Evolutionary conservation across 441 rosid species (phyloP).

Genomic region (Erodium trifolium): DNA sequence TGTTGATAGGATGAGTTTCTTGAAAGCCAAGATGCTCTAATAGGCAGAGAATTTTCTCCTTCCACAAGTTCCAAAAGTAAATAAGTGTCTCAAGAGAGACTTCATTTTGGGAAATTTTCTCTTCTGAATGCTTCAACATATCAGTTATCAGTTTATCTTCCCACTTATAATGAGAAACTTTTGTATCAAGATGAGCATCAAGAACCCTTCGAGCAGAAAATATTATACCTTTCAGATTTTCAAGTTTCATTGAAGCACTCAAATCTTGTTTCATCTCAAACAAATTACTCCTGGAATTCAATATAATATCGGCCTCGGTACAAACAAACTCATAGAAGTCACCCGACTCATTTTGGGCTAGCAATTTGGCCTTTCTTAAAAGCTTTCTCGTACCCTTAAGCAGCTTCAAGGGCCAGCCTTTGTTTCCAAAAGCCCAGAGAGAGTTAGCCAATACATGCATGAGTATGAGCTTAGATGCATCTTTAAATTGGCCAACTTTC

Average conservation of each 20-base stretch:
- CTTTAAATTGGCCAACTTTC: constrained; percentile 26
- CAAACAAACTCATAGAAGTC: constrained; percentile 23
- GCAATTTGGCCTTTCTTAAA: constrained; percentile 28
- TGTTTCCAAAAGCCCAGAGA: constrained; percentile 36
- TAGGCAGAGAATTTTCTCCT: constrained; percentile 26
- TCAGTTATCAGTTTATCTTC: constrained; percentile 28
- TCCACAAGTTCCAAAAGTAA: constrained; percentile 38
- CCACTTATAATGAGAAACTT: constrained; percentile 22
- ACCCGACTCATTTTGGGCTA: constrained; percentile 21
- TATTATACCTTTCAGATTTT: constrained; percentile 29
- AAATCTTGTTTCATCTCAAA: constrained; percentile 22
- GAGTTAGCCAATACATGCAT: constrained; percentile 33
- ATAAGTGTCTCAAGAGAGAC: constrained; percentile 26
- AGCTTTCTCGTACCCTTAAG: constrained; percentile 31
- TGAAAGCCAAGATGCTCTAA: constrained; percentile 22
- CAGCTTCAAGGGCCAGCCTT: constrained; percentile 47
- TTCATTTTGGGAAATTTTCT: constrained; percentile 13
- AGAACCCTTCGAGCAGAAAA: constrained; percentile 34
- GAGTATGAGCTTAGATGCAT: constrained; percentile 31
- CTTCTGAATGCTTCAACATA: constrained; percentile 20
- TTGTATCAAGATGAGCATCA: constrained; percentile 28
- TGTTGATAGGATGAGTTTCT: constrained; percentile 15
- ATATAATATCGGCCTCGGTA: constrained; percentile 30
- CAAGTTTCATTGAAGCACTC: constrained; percentile 23
- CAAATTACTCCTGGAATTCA: constrained; percentile 17